Conservation (phyloP, 2,329 filamentous ascomycete genomes). For the Epichloe gansuensis region DNA sequence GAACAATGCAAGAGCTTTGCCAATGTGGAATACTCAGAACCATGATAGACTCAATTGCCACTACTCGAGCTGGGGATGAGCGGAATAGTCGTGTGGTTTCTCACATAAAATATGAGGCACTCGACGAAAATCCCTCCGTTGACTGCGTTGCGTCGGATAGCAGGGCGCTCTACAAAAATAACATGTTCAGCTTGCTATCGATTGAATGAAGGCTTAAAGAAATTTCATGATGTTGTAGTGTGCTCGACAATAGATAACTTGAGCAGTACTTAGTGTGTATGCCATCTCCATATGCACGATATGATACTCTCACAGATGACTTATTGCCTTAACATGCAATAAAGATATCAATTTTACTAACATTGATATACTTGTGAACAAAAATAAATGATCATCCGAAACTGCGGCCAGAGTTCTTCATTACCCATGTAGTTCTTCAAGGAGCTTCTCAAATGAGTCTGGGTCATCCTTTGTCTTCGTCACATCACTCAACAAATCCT, state of each 20-base stretch:
- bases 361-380: too few species aligned
- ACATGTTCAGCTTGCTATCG: neutral
- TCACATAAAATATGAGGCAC: neutral
- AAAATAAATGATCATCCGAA: neutral
- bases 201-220: neutral
- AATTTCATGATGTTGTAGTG: too few species aligned
- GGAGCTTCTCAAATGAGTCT: constrained; percentile 14
- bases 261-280: neutral
- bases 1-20: neutral
- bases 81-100: neutral
- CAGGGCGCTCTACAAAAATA: neutral
- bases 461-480: constrained; percentile 18
- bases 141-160: neutral
- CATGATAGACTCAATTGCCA: neutral
- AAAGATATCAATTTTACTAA: too few species aligned
- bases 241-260: neutral
- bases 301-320: neutral
- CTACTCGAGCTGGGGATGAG: neutral
- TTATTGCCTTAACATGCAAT: neutral
- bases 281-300: neutral
- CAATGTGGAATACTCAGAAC: neutral
- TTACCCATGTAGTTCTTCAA: constrained; percentile 25
- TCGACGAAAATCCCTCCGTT: neutral
- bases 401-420: neutral
- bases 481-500: constrained; percentile 43